Conservation (phyloP, 139 green algal genomes). For the Deuterostichococcus epilithicus region DNA sequence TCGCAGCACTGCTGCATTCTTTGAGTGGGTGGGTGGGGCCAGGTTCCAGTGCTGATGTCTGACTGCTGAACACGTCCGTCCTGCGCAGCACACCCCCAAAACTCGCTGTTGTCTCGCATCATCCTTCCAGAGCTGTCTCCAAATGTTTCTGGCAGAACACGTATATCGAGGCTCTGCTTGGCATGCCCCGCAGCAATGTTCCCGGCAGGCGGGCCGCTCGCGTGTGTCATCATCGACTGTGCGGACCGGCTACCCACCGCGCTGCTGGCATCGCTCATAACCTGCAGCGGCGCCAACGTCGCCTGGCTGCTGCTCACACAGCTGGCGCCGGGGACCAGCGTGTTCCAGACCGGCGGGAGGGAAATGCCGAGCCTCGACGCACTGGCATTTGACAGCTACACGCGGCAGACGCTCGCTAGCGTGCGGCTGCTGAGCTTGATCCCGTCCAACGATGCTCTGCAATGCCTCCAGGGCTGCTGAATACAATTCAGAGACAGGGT, state of each 20-base stretch:
- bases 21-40: too few species aligned
- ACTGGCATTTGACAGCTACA: conserved; percentile 29
- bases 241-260: not conserved
- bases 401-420: conserved; percentile 9
- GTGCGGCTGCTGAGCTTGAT: not conserved
- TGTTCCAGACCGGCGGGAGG: conserved; percentile 22
- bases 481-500: too few species aligned
- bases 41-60: too few species aligned
- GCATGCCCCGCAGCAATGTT: not conserved
- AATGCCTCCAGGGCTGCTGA: not conserved
- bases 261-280: not conserved
- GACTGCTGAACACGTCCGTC: too few species aligned
- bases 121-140: too few species aligned
- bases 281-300: conserved; percentile 11
- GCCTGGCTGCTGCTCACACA: conserved; percentile 31
- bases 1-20: too few species aligned
- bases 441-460: not conserved
- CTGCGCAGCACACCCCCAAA: too few species aligned
- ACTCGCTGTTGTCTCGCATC: too few species aligned
- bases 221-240: not conserved
- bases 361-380: not conserved
- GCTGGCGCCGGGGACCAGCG: conserved; percentile 17
- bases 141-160: too few species aligned
- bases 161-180: too few species aligned
- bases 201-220: not conserved